Conservation (phyloP, 345 rosid species). For the Acer negundo region DNA sequence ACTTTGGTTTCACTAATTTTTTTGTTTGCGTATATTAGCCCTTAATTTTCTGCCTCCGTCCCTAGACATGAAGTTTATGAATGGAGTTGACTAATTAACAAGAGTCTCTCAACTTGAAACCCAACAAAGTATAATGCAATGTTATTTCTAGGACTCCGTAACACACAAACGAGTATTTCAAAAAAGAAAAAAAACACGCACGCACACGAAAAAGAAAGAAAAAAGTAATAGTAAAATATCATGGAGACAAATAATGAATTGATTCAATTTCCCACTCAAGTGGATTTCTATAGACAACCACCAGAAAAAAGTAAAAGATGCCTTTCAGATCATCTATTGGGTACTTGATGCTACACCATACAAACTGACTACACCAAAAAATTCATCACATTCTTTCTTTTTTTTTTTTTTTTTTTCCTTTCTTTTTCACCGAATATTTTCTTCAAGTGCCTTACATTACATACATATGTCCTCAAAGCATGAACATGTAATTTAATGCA, state of each 20-base stretch:
- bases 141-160: too few relatives aligned
- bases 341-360: constrained; percentile 3
- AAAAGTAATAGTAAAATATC: neutral
- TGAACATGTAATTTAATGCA: neutral
- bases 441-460: neutral
- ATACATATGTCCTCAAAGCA: neutral
- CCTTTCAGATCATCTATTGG: constrained; percentile 16
- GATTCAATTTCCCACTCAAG: constrained; percentile 20
- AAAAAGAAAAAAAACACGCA: too few relatives aligned
- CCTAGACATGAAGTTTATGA: too few relatives aligned
- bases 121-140: too few relatives aligned
- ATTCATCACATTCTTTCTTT: neutral
- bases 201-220: too few relatives aligned
- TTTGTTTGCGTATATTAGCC: too few relatives aligned
- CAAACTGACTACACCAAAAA: neutral
- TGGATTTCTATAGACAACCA: constrained; percentile 11
- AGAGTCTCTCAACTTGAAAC: too few relatives aligned
- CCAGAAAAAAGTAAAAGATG: constrained; percentile 21
- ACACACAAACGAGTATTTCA: too few relatives aligned
- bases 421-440: neutral
- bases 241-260: neutral
- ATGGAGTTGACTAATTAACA: too few relatives aligned
- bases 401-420: too few relatives aligned
- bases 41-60: too few relatives aligned
- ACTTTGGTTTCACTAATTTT: too few relatives aligned